Percentiles rank a stretch among this genome's conserved stretches.
Evolutionary conservation across 257 asterid species (phyloP).

Genomic region (Solanum appendiculatum): DNA sequence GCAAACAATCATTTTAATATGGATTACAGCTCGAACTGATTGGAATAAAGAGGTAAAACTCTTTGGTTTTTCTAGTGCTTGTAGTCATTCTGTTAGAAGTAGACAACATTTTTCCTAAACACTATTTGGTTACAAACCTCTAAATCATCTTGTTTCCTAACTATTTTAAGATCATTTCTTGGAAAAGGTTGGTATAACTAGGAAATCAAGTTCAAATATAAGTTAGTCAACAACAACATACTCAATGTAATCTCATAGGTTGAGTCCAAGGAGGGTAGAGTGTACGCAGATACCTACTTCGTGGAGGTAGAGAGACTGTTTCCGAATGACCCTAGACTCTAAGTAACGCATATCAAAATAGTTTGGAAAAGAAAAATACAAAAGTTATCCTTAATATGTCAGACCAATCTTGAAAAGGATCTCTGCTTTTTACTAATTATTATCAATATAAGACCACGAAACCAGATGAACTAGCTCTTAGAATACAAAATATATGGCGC

Average conservation of each 20-base stretch:
- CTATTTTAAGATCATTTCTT: not conserved
- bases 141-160: not conserved
- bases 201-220: not conserved
- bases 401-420: not conserved
- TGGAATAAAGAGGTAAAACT: conserved; percentile 52
- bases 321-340: not conserved
- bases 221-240: not conserved
- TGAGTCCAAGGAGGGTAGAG: not conserved
- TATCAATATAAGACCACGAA: not conserved
- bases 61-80: not conserved
- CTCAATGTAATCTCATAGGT: not conserved
- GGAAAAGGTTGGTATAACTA: not conserved
- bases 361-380: not conserved
- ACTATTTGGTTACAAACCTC: not conserved
- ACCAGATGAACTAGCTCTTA: not conserved
- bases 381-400: not conserved
- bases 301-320: not conserved
- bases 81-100: not conserved
- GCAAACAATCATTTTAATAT: conserved; percentile 49
- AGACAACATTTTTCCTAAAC: not conserved
- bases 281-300: not conserved
- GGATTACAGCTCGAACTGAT: conserved; percentile 49
- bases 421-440: not conserved
- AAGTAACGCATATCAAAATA: not conserved
- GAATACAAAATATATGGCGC: not conserved